Conservation (phyloP, 768 basidiomycete genomes). For the Suillus clintonianus region DNA sequence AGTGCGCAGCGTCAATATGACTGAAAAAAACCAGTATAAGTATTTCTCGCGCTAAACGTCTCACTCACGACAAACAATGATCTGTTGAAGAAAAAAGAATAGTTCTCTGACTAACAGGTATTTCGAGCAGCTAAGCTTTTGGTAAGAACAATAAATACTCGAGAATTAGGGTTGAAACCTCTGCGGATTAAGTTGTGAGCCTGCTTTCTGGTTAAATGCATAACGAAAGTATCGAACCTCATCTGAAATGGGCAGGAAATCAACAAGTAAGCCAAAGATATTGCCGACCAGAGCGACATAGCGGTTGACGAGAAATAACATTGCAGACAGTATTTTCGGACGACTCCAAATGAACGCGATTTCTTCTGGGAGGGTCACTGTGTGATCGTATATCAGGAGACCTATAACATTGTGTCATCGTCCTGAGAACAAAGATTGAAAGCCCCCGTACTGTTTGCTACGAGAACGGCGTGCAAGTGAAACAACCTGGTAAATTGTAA, state of each 20-base stretch:
- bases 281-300: slow-evolving; percentile 48
- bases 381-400: slow-evolving; percentile 31
- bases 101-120: slow-evolving; percentile 43
- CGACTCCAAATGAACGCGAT: slow-evolving; percentile 47
- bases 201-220: background rate
- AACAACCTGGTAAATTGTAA: background rate
- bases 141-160: background rate
- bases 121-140: slow-evolving; percentile 37
- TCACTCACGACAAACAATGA: slow-evolving; percentile 47
- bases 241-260: slow-evolving; percentile 20
- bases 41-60: background rate
- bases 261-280: slow-evolving; percentile 28
- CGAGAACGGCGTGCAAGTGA: background rate
- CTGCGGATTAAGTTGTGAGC: background rate
- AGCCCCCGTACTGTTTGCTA: slow-evolving; percentile 5
- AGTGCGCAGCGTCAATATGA: slow-evolving; percentile 47
- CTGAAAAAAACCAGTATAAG: slow-evolving; percentile 22
- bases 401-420: slow-evolving; percentile 11
- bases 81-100: slow-evolving; percentile 44
- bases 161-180: slow-evolving; percentile 3
- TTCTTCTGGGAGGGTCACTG: slow-evolving; percentile 36
- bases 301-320: slow-evolving; percentile 51
- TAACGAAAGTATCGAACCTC: background rate
- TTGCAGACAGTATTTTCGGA: slow-evolving; percentile 38
- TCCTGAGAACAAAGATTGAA: background rate